A percentile compares a stretch with the other conserved stretches of the same genome.
phyloP scores from a whole-genome alignment of 1,284 basidiomycete genomes.

The Sanghuangporus baumii region DNA sequence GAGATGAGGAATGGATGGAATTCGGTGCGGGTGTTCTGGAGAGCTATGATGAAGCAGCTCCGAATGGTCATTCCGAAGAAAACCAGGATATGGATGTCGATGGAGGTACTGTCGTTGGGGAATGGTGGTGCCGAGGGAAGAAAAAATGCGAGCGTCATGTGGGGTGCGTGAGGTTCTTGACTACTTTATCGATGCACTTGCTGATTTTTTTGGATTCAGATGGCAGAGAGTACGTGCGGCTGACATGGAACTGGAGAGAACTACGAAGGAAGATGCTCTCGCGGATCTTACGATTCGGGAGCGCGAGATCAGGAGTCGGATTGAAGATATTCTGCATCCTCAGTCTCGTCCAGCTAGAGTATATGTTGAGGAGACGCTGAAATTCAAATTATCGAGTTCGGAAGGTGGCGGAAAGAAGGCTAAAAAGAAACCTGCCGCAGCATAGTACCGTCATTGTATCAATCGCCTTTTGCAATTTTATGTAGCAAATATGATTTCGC shows the following conservation, averaged over 20 bases:
- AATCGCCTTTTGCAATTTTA: not conserved
- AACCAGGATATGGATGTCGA: constrained; percentile 39
- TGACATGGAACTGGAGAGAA: constrained; percentile 67
- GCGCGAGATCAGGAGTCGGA: constrained; percentile 64
- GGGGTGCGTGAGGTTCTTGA: constrained; percentile 42
- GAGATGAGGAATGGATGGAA: constrained; percentile 67
- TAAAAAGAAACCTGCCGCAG: constrained; percentile 49
- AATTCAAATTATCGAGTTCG: constrained; percentile 36
- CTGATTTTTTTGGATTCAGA: constrained; percentile 31
- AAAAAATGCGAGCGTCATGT: constrained; percentile 72
- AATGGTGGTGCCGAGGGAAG: constrained; percentile 73
- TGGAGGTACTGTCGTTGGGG: constrained; percentile 35
- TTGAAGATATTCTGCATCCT: constrained; percentile 62
- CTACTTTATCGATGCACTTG: constrained; percentile 8
- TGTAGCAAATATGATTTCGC: not conserved
- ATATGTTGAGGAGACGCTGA: constrained; percentile 18
- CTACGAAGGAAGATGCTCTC: constrained; percentile 58
- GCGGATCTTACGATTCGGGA: constrained; percentile 60
- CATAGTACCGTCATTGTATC: not conserved
- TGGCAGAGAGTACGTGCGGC: constrained; percentile 74
- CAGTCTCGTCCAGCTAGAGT: constrained; percentile 30
- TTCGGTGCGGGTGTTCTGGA: constrained; percentile 59
- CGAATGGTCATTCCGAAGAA: constrained; percentile 25
- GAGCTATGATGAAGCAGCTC: constrained; percentile 50
- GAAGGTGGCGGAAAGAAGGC: constrained; percentile 48